Evolutionary conservation across 2,329 filamentous ascomycete species (phyloP).

Genomic region (Xylaria sp.): DNA sequence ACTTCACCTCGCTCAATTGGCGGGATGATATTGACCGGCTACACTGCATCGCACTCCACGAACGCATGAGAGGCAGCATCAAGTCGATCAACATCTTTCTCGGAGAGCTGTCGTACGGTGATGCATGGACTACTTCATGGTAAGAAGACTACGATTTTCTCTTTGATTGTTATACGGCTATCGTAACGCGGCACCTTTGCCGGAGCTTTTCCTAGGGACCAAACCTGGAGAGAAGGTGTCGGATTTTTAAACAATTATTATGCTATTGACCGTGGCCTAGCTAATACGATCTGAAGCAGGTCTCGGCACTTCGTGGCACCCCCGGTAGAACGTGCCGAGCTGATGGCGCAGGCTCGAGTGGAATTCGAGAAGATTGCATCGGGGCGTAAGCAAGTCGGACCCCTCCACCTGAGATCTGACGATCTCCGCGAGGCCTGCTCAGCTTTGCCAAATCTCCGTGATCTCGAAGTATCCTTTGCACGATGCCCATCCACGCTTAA

Average conservation of each 20-base stretch:
- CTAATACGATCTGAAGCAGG: slow-evolving; percentile 41
- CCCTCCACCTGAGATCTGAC: slow-evolving; percentile 51
- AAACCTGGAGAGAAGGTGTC: not conserved
- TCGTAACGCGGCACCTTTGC: not conserved
- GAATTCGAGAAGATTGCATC: slow-evolving; percentile 52
- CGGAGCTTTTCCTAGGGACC: not conserved
- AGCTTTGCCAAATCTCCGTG: slow-evolving; percentile 53
- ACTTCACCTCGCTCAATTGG: slow-evolving; percentile 57
- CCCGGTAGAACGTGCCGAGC: slow-evolving; percentile 51
- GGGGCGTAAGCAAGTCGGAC: slow-evolving; percentile 48
- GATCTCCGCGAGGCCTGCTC: slow-evolving; percentile 54
- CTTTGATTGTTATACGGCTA: slow-evolving; percentile 7
- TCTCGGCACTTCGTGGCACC: slow-evolving; percentile 53
- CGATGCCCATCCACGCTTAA: slow-evolving; percentile 52
- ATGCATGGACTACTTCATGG: slow-evolving; percentile 49
- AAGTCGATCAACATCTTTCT: slow-evolving; percentile 59
- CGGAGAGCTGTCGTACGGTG: slow-evolving; percentile 55
- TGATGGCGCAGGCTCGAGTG: slow-evolving; percentile 51
- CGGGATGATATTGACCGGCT: slow-evolving; percentile 58
- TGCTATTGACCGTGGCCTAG: slow-evolving; percentile 13
- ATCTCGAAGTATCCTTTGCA: slow-evolving; percentile 56
- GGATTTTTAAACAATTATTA: not conserved
- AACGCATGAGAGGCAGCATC: slow-evolving; percentile 55
- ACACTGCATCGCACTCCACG: slow-evolving; percentile 56
- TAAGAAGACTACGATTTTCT: slow-evolving; percentile 34